Evolutionary conservation across 164 flowering plant species (phyloP).

Genomic region (Piper betle): DNA sequence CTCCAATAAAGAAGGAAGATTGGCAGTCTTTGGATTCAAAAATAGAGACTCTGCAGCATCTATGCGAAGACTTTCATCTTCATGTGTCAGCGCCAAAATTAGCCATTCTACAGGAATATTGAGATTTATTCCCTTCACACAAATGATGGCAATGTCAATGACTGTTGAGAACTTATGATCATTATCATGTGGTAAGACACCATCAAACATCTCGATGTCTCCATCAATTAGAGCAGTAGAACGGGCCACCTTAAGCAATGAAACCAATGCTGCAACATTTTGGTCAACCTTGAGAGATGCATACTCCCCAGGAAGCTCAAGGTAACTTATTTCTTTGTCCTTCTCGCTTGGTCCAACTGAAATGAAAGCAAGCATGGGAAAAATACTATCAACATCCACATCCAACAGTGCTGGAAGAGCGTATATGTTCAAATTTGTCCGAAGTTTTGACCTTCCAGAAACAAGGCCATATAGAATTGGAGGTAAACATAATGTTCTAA

Average conservation of each 20-base stretch:
- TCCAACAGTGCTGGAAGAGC: conserved; percentile 69
- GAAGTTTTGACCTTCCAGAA: conserved; percentile 70
- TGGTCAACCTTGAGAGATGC: conserved; percentile 44
- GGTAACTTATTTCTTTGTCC: conserved; percentile 17
- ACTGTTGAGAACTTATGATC: conserved; percentile 7
- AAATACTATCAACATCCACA: conserved; percentile 79
- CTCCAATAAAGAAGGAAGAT: conserved; percentile 80
- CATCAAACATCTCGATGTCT: conserved; percentile 47
- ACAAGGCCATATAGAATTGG: conserved; percentile 78
- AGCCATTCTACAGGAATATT: conserved; percentile 65
- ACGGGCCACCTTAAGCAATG: conserved; percentile 85
- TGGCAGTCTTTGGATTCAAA: conserved; percentile 80
- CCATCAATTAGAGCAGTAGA: conserved; percentile 84
- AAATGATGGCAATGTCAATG: conserved; percentile 31
- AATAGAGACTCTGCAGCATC: conserved; percentile 94
- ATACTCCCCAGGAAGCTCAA: conserved; percentile 23
- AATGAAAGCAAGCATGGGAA: conserved; percentile 70
- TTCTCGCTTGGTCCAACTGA: conserved; percentile 32
- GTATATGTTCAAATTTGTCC: conserved; percentile 88
- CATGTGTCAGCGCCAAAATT: conserved; percentile 67
- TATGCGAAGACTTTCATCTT: conserved; percentile 82
- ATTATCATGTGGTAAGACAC: conserved; percentile 13
- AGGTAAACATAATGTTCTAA: conserved; percentile 62
- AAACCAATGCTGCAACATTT: conserved; percentile 70
- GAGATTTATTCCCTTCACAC: conserved; percentile 53